Percentiles rank a stretch among this genome's conserved stretches.
phyloP scores from a whole-genome alignment of 306 rosid genomes.

The Betula pendula region DNA sequence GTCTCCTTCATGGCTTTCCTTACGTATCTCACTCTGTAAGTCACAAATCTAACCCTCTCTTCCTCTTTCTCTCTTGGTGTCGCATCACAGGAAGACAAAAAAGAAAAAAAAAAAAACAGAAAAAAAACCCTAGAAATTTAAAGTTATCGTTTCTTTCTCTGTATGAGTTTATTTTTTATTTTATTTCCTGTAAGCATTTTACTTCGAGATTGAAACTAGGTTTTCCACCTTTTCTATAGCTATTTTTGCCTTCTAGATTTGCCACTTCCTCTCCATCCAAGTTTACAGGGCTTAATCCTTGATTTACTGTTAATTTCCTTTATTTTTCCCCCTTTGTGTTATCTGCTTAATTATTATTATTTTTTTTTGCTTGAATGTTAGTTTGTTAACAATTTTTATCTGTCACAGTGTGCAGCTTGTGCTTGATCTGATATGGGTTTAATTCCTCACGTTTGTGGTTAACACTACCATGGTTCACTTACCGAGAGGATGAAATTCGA shows the following conservation, averaged over 20 bases:
- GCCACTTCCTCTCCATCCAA: background rate
- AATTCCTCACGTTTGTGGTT: conserved; percentile 33
- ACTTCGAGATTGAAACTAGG: conserved; percentile 29
- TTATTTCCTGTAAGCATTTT: background rate
- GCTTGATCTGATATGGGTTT: conserved; percentile 45
- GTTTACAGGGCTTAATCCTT: background rate
- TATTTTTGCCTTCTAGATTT: conserved; percentile 1
- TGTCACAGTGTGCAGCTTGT: conserved; percentile 30
- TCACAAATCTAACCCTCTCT: conserved; percentile 14
- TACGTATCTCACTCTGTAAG: conserved; percentile 28
- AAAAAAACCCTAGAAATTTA: conserved; percentile 29
- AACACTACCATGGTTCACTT: conserved; percentile 19
- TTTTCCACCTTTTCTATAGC: background rate
- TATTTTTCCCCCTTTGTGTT: background rate
- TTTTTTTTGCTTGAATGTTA: background rate
- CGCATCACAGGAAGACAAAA: background rate
- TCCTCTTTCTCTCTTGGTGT: background rate
- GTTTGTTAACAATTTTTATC: background rate
- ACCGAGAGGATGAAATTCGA: conserved; percentile 23
- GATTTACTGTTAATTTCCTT: conserved; percentile 1
- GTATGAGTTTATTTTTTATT: background rate
- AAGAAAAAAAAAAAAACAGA: background rate
- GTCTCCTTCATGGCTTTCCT: background rate
- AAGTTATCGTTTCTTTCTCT: background rate
- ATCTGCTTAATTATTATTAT: background rate